Base-by-base conservation (phyloP, 2,329 filamentous ascomycete species). In the Colletotrichum salicis region DNA sequence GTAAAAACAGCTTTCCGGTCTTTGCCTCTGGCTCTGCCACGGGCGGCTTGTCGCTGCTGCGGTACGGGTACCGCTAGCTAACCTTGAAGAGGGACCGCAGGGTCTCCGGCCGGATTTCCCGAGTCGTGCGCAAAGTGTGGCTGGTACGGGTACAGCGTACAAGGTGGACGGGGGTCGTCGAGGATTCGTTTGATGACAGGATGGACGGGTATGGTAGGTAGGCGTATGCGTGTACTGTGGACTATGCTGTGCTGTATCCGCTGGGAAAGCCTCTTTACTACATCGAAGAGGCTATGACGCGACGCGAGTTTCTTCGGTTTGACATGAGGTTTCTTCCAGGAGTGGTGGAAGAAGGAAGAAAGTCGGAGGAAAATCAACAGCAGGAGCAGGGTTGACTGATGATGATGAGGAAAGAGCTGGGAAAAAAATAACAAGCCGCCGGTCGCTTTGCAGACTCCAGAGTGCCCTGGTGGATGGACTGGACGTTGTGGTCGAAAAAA, bases 111-210 rank as follows among this genome's bases (percentile, higher is more conserved):
- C 41, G 29, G 59, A 55, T 27, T 70, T 60, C 54, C 70, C 70
- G 65, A 71, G 59, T 71, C 55, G 65, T 71, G 70, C 65, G 55
- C 65, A 29, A 69, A 68, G 64, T 68, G 29, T 69, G 65, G 65
- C 65, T 59, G 29, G 65, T 64, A 71, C 15, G 58, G 48, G 61
- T 64, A 51, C 24, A 41, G 62, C 22, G 29, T 48, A 11, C 41
- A 22, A 22, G 29, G n/a, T 52, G 45, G n/a, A 45, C 58, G 56
- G 45, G n/a, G 31, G 52, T 31, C 52, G 56, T 66, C 55, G 56
- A 61, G 48, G 52, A 57, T 61, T 70, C 24, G 55, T 48, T 48
- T 52, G 45, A 62, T 64, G 51, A 41, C 51, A 33, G 22, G 33
- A 29, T 10, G 41, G 41, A 22, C 41, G 41, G 41, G 41, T 48